Percentiles rank a stretch among this genome's conserved stretches.
Conservation (phyloP, 192 early-diverging fungal species). For the Thamnidium elegans region DNA sequence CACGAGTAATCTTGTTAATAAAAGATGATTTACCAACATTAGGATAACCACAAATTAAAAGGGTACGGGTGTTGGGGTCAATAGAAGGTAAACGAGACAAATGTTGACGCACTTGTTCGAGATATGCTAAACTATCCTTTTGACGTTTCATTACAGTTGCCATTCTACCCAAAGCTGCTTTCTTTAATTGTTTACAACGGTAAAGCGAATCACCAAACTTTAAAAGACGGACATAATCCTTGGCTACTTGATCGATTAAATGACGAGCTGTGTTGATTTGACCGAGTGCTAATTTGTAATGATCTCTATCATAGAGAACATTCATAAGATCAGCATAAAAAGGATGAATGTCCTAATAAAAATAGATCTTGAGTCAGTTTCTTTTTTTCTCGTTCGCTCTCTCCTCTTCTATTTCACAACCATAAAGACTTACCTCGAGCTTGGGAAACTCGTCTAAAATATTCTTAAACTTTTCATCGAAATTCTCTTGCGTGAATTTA, state of each 20-base stretch:
- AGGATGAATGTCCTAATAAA: constrained; percentile 89
- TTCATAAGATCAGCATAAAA: constrained; percentile 99
- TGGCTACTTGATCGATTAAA: constrained; percentile 94
- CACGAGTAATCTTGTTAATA: constrained; percentile 98
- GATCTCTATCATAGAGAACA: constrained; percentile 99
- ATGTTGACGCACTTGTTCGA: constrained; percentile 99
- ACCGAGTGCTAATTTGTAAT: constrained; percentile 98
- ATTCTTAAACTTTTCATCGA: constrained; percentile 93
- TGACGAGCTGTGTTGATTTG: constrained; percentile 98
- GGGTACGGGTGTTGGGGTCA: constrained; percentile 98
- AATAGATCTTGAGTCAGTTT: too few relatives aligned
- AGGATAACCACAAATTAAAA: constrained; percentile 99
- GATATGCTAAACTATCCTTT: constrained; percentile 93
- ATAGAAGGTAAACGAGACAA: constrained; percentile 97
- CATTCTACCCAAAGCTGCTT: constrained; percentile 98
- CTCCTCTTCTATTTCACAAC: too few relatives aligned
- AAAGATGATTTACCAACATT: constrained; percentile 99
- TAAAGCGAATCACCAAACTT: constrained; percentile 99
- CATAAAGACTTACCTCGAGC: constrained; percentile 75
- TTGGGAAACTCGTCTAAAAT: constrained; percentile 97
- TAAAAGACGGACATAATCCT: constrained; percentile 94
- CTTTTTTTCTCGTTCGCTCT: too few relatives aligned
- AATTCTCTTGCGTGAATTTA: constrained; percentile 97
- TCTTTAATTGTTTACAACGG: constrained; percentile 98
- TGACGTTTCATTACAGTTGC: constrained; percentile 99